Percentiles rank a stretch among this genome's conserved stretches.
phyloP scores from a whole-genome alignment of 768 basidiomycete genomes.

The Phylloporus scabripes region DNA sequence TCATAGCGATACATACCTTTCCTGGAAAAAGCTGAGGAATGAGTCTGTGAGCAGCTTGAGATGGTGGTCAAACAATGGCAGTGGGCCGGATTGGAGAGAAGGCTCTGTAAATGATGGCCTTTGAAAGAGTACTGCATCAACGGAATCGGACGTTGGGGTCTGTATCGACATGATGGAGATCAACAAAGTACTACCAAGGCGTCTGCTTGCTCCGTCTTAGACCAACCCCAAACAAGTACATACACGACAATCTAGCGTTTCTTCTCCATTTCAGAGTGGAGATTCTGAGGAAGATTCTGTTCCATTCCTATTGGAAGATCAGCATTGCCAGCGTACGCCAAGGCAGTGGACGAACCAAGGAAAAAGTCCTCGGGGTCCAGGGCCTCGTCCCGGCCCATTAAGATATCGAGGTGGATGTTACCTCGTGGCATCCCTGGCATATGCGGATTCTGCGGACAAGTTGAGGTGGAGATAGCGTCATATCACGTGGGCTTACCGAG shows the following conservation, averaged over 20 bases:
- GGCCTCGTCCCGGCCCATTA: slow-evolving; percentile 88
- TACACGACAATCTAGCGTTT: slow-evolving; percentile 35
- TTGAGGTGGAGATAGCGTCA: background rate
- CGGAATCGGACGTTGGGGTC: slow-evolving; percentile 16
- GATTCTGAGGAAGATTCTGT: slow-evolving; percentile 42
- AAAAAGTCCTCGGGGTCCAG: slow-evolving; percentile 80
- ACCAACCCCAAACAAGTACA: slow-evolving; percentile 22
- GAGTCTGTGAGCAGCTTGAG: slow-evolving; percentile 63
- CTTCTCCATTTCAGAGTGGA: slow-evolving; percentile 67
- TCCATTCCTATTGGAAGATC: slow-evolving; percentile 45
- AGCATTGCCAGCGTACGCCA: slow-evolving; percentile 2
- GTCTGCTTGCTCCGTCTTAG: background rate
- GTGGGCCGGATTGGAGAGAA: slow-evolving; percentile 41
- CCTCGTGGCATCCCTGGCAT: slow-evolving; percentile 59
- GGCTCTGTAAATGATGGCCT: slow-evolving; percentile 28
- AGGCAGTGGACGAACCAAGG: slow-evolving; percentile 45
- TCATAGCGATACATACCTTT: slow-evolving; percentile 50
- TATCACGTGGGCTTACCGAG: slow-evolving; percentile 39
- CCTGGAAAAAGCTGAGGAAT: slow-evolving; percentile 80
- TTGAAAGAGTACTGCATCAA: slow-evolving; percentile 17
- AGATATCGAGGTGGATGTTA: slow-evolving; percentile 86
- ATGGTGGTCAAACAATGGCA: slow-evolving; percentile 68
- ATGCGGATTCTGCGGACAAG: slow-evolving; percentile 49
- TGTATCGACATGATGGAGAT: slow-evolving; percentile 17
- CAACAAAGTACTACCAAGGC: background rate